Conservation (phyloP, 1,139 yeast species). For the Candida pseudoviswanathii region DNA sequence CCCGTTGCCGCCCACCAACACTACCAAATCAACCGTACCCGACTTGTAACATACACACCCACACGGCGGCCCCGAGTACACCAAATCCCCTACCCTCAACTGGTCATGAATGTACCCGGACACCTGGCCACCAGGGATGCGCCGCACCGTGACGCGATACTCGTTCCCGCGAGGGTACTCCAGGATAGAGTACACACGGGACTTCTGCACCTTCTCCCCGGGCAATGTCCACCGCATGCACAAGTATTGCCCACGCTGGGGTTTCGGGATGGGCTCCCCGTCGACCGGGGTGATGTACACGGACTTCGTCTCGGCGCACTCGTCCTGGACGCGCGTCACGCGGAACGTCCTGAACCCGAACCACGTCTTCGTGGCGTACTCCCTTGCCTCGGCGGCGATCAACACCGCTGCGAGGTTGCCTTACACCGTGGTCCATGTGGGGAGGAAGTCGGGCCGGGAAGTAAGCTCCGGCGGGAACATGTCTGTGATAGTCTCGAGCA, state of each 20-base stretch:
- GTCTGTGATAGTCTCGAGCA: constrained; percentile 54
- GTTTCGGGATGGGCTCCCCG: constrained; percentile 34
- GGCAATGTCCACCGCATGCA: constrained; percentile 48
- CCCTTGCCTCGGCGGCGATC: constrained; percentile 54
- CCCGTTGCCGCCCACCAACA: constrained; percentile 68
- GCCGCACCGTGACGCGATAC: constrained; percentile 57
- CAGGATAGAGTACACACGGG: constrained; percentile 58
- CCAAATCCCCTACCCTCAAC: constrained; percentile 49
- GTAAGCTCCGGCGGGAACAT: constrained; percentile 64
- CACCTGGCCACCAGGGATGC: constrained; percentile 48
- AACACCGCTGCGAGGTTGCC: constrained; percentile 64
- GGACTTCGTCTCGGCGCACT: constrained; percentile 51
- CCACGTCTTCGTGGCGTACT: constrained; percentile 56
- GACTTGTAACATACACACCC: constrained; percentile 50
- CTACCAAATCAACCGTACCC: constrained; percentile 35
- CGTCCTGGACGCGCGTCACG: constrained; percentile 46
- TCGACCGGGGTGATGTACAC: constrained; percentile 53
- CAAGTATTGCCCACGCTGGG: constrained; percentile 63
- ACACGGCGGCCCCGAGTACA: constrained; percentile 60
- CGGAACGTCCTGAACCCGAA: constrained; percentile 55
- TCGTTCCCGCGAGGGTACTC: constrained; percentile 30
- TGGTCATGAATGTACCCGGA: constrained; percentile 54
- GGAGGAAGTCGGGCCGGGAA: constrained; percentile 33
- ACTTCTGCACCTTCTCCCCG: constrained; percentile 31
- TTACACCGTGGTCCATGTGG: constrained; percentile 69